Evolutionary conservation across 2,329 filamentous ascomycete species (phyloP), one percentile per base, ranked within the genome.

Genomic region (Mariannaea sp.): DNA sequence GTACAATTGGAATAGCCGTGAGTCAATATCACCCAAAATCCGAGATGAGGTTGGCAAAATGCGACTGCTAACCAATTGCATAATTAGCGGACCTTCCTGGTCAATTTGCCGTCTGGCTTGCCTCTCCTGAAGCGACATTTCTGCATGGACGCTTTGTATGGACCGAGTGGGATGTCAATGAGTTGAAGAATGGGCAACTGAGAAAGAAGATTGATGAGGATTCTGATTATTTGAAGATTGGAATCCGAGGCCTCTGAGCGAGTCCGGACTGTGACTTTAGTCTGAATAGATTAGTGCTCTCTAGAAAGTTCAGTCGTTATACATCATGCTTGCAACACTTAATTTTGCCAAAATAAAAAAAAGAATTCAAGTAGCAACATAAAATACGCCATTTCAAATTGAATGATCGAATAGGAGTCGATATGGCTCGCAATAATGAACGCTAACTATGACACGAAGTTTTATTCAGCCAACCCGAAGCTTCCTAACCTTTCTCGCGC

Each of bases 121-220:
- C 73, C 1, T 73, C 69, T 33, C 59, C 70, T 1, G 76, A 81
- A 56, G 76, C 78, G 0, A 57, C 55, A 2, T 80, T 80, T 55
- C 60, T 81, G 14, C 75, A 73, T 43, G 69, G 72, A 10, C 76
- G 75, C 43, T 75, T 75, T 26, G 58, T 79, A 2, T 80, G 76
- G 73, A 68, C 72, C 5, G 76, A 77, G 27, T 81, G 77, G 78
- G 79, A 81, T 61, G 73, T 80, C 3, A 71, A 77, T 38, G 77
- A 80, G 58, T 67, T 80, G 30, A 73, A 75, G 60, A 40, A 32
- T 10, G 53, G 53, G 3, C 14, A 36, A 8, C 16, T 56, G 10
- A 38, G 53, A 10, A 30, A 49, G 39, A 27, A 27, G 19, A 56
- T 56, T 16, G 53, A 56, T 24, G 46, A 41, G 2, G 41, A 42